Base-by-base conservation (phyloP, 345 rosid genomes). In the Syzygium aromaticum region DNA sequence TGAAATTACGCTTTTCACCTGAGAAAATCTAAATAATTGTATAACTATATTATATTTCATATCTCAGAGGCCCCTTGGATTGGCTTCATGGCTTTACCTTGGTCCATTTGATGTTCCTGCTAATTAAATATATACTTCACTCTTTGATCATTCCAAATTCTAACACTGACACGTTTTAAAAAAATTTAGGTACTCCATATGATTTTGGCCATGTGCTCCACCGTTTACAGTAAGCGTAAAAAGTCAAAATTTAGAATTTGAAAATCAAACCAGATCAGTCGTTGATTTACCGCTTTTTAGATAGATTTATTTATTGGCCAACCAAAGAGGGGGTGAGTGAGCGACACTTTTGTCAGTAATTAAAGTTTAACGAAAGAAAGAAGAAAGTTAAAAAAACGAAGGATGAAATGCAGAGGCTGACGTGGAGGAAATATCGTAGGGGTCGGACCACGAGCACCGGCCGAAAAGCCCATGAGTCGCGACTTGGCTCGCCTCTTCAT, bases 151-250 rank as follows among this genome's bases (percentile, higher is more conserved):
- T 9, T 73, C 21, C 49, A 38, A 73, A 21, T 38, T 5, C 27
- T 0, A 11, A 21, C 82, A 73, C 5, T 19, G 49, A 73, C 49
- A 19, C 21, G 23, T 22, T 0, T 0, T 19, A 9, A 19, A 21
- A 38, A 21, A 38, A 38, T 19, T 73, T 33, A 38, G 82, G 27
- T 38, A 5, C 82, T 73, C 13, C 19, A 38, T 73, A 27, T 38
- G 82, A 19, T 19, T 73, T 73, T 2, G 82, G 49, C 21, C 82
- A 73, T 22, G 82, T 73, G 82, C 82, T 38, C 82, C 82, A 19
- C 3, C 11, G 25, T 22, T 22, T 8, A 54, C 59, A 3, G 57
- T 54, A 22, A 2, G 49, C 33, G 49, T 56, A 27, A 56, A 56
- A 56, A 56, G 61, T 54, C 11, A 54, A 54, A 54, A 54, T 21